These are phyloP conservation scores for Trametes maxima DNA, from an alignment of 768 basidiomycete genomes.

Conservation along the genomic window DNA sequence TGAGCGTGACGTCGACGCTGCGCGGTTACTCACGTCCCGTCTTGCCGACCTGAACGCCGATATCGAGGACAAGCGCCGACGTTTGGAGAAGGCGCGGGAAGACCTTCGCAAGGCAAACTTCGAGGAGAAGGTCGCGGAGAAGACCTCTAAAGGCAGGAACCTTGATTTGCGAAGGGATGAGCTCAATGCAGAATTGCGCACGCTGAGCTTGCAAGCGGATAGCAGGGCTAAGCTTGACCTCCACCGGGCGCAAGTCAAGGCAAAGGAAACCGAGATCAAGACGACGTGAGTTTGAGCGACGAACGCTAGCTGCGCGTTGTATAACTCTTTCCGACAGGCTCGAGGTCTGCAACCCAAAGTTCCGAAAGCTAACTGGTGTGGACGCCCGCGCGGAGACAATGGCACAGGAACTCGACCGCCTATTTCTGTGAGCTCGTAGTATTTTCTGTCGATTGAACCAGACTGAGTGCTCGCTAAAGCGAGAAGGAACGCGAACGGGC, in stretches of 20 bases:
- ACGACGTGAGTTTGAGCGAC: slow-evolving; percentile 54
- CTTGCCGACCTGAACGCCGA: slow-evolving; percentile 58
- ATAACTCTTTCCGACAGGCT: slow-evolving; percentile 51
- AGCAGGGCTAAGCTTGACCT: slow-evolving; percentile 77
- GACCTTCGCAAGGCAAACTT: slow-evolving; percentile 64
- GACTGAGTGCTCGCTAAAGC: slow-evolving; percentile 39
- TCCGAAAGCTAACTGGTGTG: slow-evolving; percentile 63
- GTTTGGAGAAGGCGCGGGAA: slow-evolving; percentile 59
- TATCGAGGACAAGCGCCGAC: slow-evolving; percentile 67
- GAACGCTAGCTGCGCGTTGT: background rate
- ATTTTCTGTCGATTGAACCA: background rate
- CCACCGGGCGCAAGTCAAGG: slow-evolving; percentile 67
- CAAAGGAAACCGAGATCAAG: slow-evolving; percentile 65
- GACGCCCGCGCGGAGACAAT: slow-evolving; percentile 65
- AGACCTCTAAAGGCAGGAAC: slow-evolving; percentile 50
- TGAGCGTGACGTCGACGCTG: slow-evolving; percentile 59
- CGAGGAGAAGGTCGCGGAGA: slow-evolving; percentile 62
- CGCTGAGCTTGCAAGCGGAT: slow-evolving; percentile 78
- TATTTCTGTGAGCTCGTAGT: slow-evolving; percentile 50
- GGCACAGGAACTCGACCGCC: slow-evolving; percentile 69
- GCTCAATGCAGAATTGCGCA: slow-evolving; percentile 69
- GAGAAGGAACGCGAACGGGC: slow-evolving; percentile 66
- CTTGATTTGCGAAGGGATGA: slow-evolving; percentile 72
- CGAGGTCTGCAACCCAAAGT: slow-evolving; percentile 59
- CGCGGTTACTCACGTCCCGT: slow-evolving; percentile 55